Percentiles rank a stretch among this genome's conserved stretches.
Conservation (phyloP, 2,329 filamentous ascomycete species). For the Daldinia eschscholtzii region DNA sequence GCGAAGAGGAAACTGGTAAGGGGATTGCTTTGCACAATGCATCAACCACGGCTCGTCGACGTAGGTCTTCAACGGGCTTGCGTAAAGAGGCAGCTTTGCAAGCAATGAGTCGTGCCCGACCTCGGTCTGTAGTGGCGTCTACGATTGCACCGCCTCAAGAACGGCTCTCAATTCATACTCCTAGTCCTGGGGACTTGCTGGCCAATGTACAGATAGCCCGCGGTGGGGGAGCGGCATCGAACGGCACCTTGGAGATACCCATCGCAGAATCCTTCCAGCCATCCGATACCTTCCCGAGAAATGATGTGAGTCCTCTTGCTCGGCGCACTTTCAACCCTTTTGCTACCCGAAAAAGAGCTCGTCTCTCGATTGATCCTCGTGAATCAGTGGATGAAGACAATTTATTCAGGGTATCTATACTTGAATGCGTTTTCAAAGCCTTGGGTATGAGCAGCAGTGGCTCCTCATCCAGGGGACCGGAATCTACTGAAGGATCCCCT, state of each 20-base stretch:
- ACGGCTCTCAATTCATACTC: constrained; percentile 60
- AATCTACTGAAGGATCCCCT: constrained; percentile 88
- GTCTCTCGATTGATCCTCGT: constrained; percentile 73
- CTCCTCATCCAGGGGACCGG: constrained; percentile 72
- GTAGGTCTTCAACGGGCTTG: constrained; percentile 79
- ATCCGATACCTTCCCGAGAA: constrained; percentile 52
- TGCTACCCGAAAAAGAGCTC: constrained; percentile 62
- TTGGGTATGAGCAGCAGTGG: constrained; percentile 82
- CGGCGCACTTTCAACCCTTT: constrained; percentile 69
- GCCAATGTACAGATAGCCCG: constrained; percentile 81
- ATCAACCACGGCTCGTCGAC: constrained; percentile 70
- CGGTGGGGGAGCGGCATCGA: constrained; percentile 63
- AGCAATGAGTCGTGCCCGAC: constrained; percentile 66
- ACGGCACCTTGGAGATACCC: constrained; percentile 50
- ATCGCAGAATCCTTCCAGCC: constrained; percentile 48
- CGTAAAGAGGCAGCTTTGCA: constrained; percentile 84
- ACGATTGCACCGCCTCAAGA: constrained; percentile 59
- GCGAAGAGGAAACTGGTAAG: constrained; percentile 84
- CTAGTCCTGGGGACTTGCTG: constrained; percentile 82
- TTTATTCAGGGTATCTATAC: constrained; percentile 87
- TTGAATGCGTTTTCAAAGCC: constrained; percentile 96
- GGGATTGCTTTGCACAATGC: constrained; percentile 96
- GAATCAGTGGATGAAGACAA: constrained; percentile 90
- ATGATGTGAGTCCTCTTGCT: constrained; percentile 61
- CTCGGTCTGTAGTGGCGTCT: constrained; percentile 59